Evolutionary conservation across 345 rosid species (phyloP).

Genomic region (Pistacia atlantica): DNA sequence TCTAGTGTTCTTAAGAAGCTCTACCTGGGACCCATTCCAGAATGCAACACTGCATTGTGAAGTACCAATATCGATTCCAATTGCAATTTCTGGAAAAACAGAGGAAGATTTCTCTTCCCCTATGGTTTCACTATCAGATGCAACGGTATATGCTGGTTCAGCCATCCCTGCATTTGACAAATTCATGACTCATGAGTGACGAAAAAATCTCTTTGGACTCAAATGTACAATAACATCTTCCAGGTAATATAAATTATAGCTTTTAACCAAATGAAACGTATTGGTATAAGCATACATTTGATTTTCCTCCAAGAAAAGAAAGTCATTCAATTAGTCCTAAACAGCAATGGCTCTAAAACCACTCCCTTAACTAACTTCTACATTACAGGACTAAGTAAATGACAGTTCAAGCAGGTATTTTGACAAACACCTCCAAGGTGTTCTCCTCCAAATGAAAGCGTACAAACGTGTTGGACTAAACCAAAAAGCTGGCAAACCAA

Average conservation of each 20-base stretch:
- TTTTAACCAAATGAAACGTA: neutral
- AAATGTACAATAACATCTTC: neutral
- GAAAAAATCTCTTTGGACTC: slow-evolving; percentile 4
- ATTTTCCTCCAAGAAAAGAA: neutral
- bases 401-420: slow-evolving; percentile 14
- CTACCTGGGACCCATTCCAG: slow-evolving; percentile 86
- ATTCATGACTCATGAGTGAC: neutral
- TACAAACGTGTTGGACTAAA: neutral
- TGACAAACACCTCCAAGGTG: slow-evolving; percentile 33
- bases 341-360: neutral
- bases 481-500: neutral
- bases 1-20: slow-evolving; percentile 71
- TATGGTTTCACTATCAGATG: slow-evolving; percentile 76
- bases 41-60: slow-evolving; percentile 82
- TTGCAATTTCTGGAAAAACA: slow-evolving; percentile 67
- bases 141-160: slow-evolving; percentile 75
- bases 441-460: neutral
- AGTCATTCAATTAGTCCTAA: neutral
- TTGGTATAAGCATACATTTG: neutral
- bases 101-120: slow-evolving; percentile 75
- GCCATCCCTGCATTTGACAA: slow-evolving; percentile 63
- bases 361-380: neutral
- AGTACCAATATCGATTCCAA: slow-evolving; percentile 90
- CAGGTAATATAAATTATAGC: neutral
- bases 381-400: too few relatives aligned